phyloP scores from a whole-genome alignment of 2,329 filamentous ascomycete species.

The Ceratocystis eucalypticola region DNA sequence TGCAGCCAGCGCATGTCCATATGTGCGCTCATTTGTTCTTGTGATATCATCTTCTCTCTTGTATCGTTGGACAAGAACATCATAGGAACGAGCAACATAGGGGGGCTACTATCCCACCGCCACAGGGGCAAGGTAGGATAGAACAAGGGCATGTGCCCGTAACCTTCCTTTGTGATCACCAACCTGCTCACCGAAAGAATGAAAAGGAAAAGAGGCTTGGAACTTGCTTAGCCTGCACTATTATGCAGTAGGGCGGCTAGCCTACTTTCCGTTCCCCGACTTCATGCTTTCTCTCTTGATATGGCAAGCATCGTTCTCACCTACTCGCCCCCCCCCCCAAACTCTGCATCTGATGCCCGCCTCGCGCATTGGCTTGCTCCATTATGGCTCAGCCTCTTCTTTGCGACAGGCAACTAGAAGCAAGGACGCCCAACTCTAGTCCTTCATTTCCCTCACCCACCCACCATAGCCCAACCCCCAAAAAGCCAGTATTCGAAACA shows the following conservation, averaged over 20 bases:
- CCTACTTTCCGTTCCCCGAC: not conserved
- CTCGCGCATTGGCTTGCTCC: not conserved
- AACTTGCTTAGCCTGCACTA: no score
- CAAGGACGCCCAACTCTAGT: not conserved
- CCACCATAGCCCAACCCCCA: not conserved
- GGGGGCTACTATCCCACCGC: not conserved
- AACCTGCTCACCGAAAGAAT: not conserved
- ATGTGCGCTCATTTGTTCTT: no score
- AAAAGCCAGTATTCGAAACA: not conserved
- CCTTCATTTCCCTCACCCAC: constrained; percentile 6
- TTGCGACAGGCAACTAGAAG: not conserved
- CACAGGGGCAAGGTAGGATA: not conserved
- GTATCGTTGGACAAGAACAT: not conserved
- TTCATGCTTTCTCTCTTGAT: not conserved
- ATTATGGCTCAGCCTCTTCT: constrained; percentile 2
- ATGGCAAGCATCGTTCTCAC: not conserved
- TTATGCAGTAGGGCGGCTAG: not conserved
- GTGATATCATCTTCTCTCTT: no score
- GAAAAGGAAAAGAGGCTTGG: no score
- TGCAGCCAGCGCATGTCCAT: not conserved
- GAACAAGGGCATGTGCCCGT: not conserved
- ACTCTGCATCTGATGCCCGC: not conserved
- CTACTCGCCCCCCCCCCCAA: not conserved
- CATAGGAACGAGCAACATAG: not conserved
- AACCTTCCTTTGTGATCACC: not conserved